These are phyloP conservation scores for Fraxinus sp. DNA, from an alignment of 305 asterid species.

Conservation along the genomic window DNA sequence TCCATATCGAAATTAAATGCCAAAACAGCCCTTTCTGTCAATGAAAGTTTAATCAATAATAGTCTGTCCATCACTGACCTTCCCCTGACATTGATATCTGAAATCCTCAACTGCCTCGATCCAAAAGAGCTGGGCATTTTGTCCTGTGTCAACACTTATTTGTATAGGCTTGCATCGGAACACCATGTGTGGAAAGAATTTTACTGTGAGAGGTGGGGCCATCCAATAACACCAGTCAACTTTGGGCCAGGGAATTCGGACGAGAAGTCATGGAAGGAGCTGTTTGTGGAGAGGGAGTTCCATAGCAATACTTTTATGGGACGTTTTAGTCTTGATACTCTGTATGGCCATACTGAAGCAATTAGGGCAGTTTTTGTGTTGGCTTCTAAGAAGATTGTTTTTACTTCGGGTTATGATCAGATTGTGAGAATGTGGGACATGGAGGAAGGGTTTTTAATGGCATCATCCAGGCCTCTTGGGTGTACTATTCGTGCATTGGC, in stretches of 20 bases:
- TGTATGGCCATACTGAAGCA: slow-evolving; percentile 89
- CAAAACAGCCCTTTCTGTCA: slow-evolving; percentile 36
- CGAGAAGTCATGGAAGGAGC: slow-evolving; percentile 82
- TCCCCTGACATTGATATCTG: slow-evolving; percentile 71
- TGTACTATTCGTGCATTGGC: slow-evolving; percentile 93
- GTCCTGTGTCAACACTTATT: slow-evolving; percentile 35
- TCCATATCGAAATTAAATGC: slow-evolving; percentile 25
- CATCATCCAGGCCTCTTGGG: slow-evolving; percentile 78
- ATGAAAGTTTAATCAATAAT: slow-evolving; percentile 29
- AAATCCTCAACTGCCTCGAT: slow-evolving; percentile 71
- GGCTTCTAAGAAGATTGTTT: slow-evolving; percentile 71
- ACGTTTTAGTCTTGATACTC: slow-evolving; percentile 61
- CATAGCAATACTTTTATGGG: slow-evolving; percentile 84
- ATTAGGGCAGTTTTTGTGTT: slow-evolving; percentile 71
- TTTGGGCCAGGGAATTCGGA: slow-evolving; percentile 45
- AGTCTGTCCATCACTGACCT: slow-evolving; percentile 60
- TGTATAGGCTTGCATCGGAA: slow-evolving; percentile 73
- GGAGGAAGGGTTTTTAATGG: slow-evolving; percentile 77
- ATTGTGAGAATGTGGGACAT: slow-evolving; percentile 83
- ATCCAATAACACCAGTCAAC: slow-evolving; percentile 36
- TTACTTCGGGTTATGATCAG: slow-evolving; percentile 94
- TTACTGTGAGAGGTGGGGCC: slow-evolving; percentile 91
- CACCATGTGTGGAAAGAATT: slow-evolving; percentile 86
- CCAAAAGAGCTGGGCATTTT: slow-evolving; percentile 86
- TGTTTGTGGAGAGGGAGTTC: slow-evolving; percentile 82